phyloP scores from a whole-genome alignment of 2,329 filamentous ascomycete genomes.

The Colletotrichum ledebouriae region DNA sequence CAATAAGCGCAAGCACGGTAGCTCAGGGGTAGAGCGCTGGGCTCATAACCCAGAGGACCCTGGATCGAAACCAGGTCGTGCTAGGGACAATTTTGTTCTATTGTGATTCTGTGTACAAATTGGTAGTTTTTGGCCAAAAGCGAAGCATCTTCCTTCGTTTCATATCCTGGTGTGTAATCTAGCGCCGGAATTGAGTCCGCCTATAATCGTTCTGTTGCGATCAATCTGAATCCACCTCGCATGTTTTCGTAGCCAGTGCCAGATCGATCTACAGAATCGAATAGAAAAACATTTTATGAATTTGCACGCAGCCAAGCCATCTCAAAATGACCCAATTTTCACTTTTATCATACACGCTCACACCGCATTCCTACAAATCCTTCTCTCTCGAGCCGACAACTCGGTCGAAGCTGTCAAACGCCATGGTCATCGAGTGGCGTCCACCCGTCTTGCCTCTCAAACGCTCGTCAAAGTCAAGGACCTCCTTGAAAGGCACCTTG shows the following conservation, averaged over 20 bases:
- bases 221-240: no score
- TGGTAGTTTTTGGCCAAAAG: neutral
- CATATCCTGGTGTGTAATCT: no score
- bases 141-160: no score
- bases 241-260: no score
- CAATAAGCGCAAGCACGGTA: constrained; percentile 9
- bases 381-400: constrained; percentile 69
- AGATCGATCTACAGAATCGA: no score
- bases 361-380: constrained; percentile 50
- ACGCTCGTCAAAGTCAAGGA: constrained; percentile 94
- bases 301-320: no score
- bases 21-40: constrained; percentile 38
- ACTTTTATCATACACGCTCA: neutral
- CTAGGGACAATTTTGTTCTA: neutral
- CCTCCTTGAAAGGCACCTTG: constrained; percentile 92
- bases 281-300: no score
- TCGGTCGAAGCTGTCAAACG: constrained; percentile 68
- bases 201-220: no score
- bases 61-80: constrained; percentile 43
- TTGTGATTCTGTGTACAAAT: neutral
- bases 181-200: no score
- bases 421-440: constrained; percentile 73
- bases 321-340: neutral
- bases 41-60: constrained; percentile 42
- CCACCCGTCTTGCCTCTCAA: constrained; percentile 90